Evolutionary conservation across 805 yeast genomes (phyloP), one percentile per base, ranked within the genome.

Genomic region (Schwanniomyces yamadae): DNA sequence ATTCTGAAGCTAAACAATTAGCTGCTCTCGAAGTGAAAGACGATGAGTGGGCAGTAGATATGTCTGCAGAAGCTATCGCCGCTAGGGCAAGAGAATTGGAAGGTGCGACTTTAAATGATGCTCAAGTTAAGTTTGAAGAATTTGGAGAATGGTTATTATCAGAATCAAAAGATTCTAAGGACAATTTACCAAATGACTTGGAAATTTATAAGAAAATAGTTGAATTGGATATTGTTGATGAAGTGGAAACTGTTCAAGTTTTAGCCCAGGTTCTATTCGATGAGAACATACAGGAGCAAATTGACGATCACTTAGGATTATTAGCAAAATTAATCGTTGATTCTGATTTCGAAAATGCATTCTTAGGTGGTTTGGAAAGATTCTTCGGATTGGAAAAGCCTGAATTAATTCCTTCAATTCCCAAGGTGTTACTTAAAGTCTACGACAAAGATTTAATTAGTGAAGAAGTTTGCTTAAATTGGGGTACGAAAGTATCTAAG

Each of bases 11-110:
- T 14, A 82, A 88, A 9, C 77, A 72, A 25, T 69, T 85, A 41
- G 44, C 50, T 23, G 76, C 76, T 33, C 76, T 78, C 41, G 80
- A 76, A 42, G 84, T 85, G 36, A 81, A 82, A 46, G 96, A 89
- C 57, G 97, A 86, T 49, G 95, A 87, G 48, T 91, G 98, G 98
- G 88, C 96, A 13, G 96, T 90, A 28, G 99, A 91, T 63, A 87
- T 90, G 77, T 85, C 95, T 32, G 93, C 86, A 61, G 98, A 89
- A 67, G 98, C 98, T 40, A 87, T 91, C 46, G 82, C 84, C 57
- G 88, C 85, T 30, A 85, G 99, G 67, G 96, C 95, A 29, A 69
- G 79, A 52, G 95, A 86, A 60, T 73, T 89, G 47, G 95, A 88
- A 63, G 88, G 81, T 16, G 68, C 77, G 40, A 52, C 66, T 28